Percentiles rank a stretch among this genome's conserved stretches.
Evolutionary conservation across 257 asterid species (phyloP).

Genomic region (Solanum peruvianum): DNA sequence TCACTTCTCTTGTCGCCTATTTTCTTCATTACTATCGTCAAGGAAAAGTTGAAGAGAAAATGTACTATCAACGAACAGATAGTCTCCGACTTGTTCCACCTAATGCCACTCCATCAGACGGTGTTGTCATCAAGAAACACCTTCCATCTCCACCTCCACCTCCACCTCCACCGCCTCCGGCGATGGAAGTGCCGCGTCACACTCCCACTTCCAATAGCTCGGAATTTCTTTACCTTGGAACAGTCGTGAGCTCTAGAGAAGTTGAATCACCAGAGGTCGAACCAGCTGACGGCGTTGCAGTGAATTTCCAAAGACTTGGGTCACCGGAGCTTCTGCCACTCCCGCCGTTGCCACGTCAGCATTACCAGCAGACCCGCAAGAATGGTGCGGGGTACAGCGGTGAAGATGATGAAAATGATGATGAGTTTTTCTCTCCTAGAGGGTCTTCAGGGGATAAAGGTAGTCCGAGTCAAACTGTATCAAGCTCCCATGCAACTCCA

Average conservation of each 20-base stretch:
- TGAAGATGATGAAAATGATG: conserved; percentile 22
- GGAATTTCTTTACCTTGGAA: neutral
- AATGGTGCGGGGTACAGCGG: neutral
- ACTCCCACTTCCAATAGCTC: conserved; percentile 3
- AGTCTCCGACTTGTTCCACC: conserved; percentile 68
- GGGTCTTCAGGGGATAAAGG: conserved; percentile 37
- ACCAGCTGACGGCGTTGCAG: conserved; percentile 64
- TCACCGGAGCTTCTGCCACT: conserved; percentile 94
- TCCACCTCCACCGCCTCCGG: neutral
- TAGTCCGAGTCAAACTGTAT: conserved; percentile 12
- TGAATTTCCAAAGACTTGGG: conserved; percentile 32
- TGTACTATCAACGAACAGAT: conserved; percentile 27
- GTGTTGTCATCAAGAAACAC: conserved; percentile 3
- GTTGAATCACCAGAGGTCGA: conserved; percentile 83
- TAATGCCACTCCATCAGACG: conserved; percentile 32
- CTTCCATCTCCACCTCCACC: neutral
- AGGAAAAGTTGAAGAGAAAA: conserved; percentile 20
- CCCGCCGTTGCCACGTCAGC: conserved; percentile 78
- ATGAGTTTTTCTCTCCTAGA: conserved; percentile 65
- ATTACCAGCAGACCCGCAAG: conserved; percentile 14
- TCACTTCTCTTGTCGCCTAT: conserved; percentile 18
- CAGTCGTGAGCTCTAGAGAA: conserved; percentile 48
- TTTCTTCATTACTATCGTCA: conserved; percentile 30
- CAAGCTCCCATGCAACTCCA: neutral
- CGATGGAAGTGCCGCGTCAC: neutral